Evolutionary conservation across 2,329 filamentous ascomycete species (phyloP).

Genomic region (Sporothrix dimorphospora): DNA sequence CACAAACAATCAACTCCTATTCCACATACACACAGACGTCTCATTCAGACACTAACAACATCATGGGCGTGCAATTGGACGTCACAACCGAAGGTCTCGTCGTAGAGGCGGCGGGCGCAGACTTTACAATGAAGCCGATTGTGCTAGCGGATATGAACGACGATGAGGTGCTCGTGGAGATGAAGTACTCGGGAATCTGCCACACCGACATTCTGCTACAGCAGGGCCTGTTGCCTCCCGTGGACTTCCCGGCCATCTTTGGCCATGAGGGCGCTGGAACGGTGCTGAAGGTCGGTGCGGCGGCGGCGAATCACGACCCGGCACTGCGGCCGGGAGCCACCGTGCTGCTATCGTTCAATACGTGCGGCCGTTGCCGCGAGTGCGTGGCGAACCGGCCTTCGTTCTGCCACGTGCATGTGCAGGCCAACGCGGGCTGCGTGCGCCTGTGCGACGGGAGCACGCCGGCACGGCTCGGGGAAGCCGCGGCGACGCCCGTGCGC

Average conservation of each 20-base stretch:
- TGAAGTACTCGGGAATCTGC: constrained; percentile 37
- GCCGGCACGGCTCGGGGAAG: constrained; percentile 27
- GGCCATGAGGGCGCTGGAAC: constrained; percentile 74
- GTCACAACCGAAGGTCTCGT: constrained; percentile 16
- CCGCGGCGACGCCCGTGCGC: constrained; percentile 33
- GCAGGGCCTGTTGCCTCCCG: constrained; percentile 31
- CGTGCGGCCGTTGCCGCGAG: constrained; percentile 40
- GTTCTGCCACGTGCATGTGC: constrained; percentile 37
- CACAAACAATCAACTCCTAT: too few species aligned
- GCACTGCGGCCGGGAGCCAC: constrained; percentile 40
- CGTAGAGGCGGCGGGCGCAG: constrained; percentile 7
- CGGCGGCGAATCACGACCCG: constrained; percentile 34
- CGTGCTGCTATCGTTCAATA: constrained; percentile 43
- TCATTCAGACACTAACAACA: not conserved
- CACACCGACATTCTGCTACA: constrained; percentile 38
- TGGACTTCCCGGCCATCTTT: constrained; percentile 37
- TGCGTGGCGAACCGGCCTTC: constrained; percentile 38
- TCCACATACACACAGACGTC: too few species aligned
- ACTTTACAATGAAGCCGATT: constrained; percentile 13
- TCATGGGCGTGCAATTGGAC: not conserved
- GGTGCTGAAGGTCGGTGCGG: constrained; percentile 74
- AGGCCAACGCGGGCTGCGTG: constrained; percentile 2
- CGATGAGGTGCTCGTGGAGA: constrained; percentile 38
- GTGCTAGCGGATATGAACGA: constrained; percentile 19
- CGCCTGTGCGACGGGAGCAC: constrained; percentile 32